A percentile compares a stretch with the other conserved stretches of the same genome.
These are phyloP conservation scores for Fusarium sp. DNA, from an alignment of 2,329 filamentous ascomycete species.

Conservation along the genomic window DNA sequence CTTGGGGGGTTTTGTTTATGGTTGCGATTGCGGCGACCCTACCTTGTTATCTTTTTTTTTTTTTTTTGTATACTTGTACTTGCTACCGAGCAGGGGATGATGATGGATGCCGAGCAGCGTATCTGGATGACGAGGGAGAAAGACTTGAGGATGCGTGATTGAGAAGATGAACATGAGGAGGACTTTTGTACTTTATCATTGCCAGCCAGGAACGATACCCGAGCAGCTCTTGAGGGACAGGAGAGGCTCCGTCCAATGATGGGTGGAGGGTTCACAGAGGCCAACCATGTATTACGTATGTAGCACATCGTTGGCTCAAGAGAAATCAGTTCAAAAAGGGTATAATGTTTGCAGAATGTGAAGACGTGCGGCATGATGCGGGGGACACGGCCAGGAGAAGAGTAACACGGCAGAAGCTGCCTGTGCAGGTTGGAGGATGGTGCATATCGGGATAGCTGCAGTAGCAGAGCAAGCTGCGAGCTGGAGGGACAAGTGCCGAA, in stretches of 20 bases:
- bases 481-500: neutral
- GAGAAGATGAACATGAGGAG: conserved; percentile 17
- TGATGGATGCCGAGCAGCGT: conserved; percentile 14
- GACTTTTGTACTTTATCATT: conserved; percentile 43
- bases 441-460: neutral
- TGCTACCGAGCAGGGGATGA: conserved; percentile 13
- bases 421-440: neutral
- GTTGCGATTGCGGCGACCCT: conserved; percentile 9
- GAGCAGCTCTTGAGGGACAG: conserved; percentile 31
- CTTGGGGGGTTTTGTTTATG: conserved; percentile 9
- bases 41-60: conserved; percentile 1
- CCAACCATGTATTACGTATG: neutral
- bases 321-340: conserved; percentile 5
- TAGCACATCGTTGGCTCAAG: conserved; percentile 10
- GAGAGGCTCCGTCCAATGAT: conserved; percentile 33
- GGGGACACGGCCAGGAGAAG: neutral
- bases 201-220: conserved; percentile 42
- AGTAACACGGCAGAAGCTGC: neutral
- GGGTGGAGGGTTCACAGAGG: neutral
- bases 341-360: neutral
- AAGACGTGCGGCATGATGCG: neutral
- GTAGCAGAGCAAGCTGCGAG: neutral
- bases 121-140: conserved; percentile 18
- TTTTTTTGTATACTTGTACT: conserved; percentile 35
- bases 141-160: neutral